phyloP scores from a whole-genome alignment of 1,139 yeast genomes.

The Candida glucosophila region DNA sequence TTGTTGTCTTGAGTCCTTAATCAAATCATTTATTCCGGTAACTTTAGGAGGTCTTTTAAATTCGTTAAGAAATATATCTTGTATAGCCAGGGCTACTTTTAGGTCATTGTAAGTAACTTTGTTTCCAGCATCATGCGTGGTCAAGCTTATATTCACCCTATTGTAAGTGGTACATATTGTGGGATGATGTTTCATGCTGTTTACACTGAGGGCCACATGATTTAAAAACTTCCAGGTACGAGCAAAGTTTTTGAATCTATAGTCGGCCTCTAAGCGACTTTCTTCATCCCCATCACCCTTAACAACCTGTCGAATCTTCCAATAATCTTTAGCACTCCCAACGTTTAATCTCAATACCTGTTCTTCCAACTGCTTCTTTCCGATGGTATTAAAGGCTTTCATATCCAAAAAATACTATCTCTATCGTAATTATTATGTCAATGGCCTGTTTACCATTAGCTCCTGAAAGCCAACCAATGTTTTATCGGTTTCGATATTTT shows the following conservation, averaged over 20 bases:
- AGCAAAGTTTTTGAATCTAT: conserved; percentile 42
- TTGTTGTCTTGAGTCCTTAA: conserved; percentile 4
- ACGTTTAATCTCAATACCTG: conserved; percentile 3
- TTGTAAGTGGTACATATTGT: conserved; percentile 58
- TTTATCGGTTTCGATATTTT: too few relatives aligned
- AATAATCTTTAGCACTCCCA: conserved; percentile 1
- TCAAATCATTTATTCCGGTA: conserved; percentile 2
- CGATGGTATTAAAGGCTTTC: too few relatives aligned
- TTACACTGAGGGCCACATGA: conserved; percentile 52
- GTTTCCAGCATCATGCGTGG: conserved; percentile 60
- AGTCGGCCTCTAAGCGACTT: conserved; percentile 13
- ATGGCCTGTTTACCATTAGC: too few relatives aligned
- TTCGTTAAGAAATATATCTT: conserved; percentile 5
- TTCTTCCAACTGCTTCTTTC: conserved; percentile 4
- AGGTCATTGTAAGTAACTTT: conserved; percentile 53
- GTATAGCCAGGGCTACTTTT: conserved; percentile 41
- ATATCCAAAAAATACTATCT: too few relatives aligned
- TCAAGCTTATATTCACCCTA: conserved; percentile 44
- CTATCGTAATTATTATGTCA: too few relatives aligned
- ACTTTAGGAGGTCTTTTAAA: conserved; percentile 3
- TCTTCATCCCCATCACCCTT: conserved; percentile 2
- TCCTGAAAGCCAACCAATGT: too few relatives aligned
- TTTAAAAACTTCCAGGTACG: conserved; percentile 61
- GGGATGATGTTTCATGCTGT: conserved; percentile 66
- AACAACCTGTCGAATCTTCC: conserved; percentile 3